phyloP scores from a whole-genome alignment of 2,329 filamentous ascomycete species.

The Corniculantispora saksenae region DNA sequence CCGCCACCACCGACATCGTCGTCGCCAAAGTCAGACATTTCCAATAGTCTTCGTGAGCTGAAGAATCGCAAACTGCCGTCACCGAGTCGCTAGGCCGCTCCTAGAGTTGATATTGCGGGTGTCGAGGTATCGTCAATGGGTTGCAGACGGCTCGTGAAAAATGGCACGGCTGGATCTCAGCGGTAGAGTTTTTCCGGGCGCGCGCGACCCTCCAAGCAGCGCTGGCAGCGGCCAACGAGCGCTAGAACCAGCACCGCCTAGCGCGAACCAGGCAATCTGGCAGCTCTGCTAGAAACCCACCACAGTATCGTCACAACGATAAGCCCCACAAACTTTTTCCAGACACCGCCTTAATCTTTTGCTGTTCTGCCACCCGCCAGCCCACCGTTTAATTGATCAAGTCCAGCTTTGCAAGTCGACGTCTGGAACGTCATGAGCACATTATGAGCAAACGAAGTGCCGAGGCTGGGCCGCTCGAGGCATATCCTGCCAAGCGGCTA shows the following conservation, averaged over 20 bases:
- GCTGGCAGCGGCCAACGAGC: not conserved
- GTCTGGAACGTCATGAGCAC: not conserved
- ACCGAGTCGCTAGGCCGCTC: constrained; percentile 15
- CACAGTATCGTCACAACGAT: constrained; percentile 14
- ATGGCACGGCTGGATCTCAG: constrained; percentile 27
- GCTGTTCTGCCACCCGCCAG: constrained; percentile 33
- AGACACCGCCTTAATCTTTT: constrained; percentile 36
- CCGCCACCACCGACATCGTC: constrained; percentile 60
- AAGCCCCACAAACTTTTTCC: constrained; percentile 32
- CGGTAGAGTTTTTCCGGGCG: constrained; percentile 32
- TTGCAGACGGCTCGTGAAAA: constrained; percentile 30
- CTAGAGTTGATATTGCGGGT: not conserved
- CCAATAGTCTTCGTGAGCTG: not conserved
- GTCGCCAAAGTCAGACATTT: constrained; percentile 76
- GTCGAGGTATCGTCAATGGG: not conserved
- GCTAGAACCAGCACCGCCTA: not conserved
- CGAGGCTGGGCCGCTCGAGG: constrained; percentile 25
- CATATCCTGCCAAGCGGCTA: constrained; percentile 31
- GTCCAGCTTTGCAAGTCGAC: constrained; percentile 9
- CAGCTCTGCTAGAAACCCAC: constrained; percentile 5
- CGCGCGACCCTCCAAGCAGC: constrained; percentile 27
- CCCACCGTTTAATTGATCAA: constrained; percentile 18
- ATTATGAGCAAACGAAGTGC: constrained; percentile 38
- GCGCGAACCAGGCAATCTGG: not conserved
- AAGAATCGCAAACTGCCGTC: not conserved